Percentiles rank a stretch among this genome's conserved stretches.
phyloP scores from a whole-genome alignment of 108 stramenopile genomes.

The Fragilaria radians region DNA sequence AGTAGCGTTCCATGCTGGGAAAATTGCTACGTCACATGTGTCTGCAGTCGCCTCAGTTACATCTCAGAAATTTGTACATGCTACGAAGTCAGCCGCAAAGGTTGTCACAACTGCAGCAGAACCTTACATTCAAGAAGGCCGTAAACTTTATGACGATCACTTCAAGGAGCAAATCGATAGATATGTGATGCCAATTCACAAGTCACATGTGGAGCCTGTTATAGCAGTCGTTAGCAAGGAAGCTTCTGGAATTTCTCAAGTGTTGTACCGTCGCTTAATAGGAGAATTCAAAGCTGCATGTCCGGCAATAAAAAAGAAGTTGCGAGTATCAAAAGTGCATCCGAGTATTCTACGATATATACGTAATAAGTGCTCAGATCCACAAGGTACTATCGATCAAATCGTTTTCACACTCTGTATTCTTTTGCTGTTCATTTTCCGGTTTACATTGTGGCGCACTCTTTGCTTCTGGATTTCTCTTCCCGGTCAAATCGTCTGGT shows the following conservation, averaged over 20 bases:
- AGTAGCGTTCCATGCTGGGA: background rate
- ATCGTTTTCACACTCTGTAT: background rate
- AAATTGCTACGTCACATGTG: background rate
- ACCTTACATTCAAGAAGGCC: constrained; percentile 2
- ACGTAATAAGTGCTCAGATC: background rate
- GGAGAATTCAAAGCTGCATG: background rate
- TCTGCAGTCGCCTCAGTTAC: background rate
- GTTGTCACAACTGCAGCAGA: background rate
- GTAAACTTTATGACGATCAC: background rate
- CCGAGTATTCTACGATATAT: background rate
- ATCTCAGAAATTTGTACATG: background rate
- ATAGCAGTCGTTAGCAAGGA: background rate
- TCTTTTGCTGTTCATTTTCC: constrained; percentile 7
- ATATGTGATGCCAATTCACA: background rate
- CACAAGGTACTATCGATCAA: background rate
- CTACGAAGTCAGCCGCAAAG: constrained; percentile 1
- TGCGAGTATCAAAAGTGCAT: background rate
- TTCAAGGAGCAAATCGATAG: constrained; percentile 1
- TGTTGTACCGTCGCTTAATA: background rate
- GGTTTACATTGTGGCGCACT: constrained; percentile 6
- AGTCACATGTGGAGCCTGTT: background rate
- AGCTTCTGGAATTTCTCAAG: background rate
- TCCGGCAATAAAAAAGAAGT: background rate
- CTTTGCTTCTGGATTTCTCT: constrained; percentile 6
- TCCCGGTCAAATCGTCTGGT: constrained; percentile 16